Evolutionary conservation across 2,329 filamentous ascomycete species (phyloP).

Genomic region (Nannizzia gypsea): DNA sequence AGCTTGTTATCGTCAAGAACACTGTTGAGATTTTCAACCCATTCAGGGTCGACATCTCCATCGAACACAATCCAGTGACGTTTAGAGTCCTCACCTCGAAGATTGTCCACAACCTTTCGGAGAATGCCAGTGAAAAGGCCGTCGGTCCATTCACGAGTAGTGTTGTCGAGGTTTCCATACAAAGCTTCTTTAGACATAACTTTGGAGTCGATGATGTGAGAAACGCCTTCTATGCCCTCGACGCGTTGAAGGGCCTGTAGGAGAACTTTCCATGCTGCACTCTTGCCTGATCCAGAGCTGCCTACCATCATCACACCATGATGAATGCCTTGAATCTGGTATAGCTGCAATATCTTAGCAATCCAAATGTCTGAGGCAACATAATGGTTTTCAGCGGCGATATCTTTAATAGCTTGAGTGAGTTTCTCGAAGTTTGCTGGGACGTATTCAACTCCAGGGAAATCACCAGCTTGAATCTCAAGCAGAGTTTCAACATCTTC

Average conservation of each 20-base stretch:
- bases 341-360: conserved; percentile 91
- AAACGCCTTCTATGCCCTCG: conserved; percentile 85
- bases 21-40: conserved; percentile 99
- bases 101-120: conserved; percentile 95
- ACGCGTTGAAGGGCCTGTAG: conserved; percentile 83
- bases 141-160: conserved; percentile 97
- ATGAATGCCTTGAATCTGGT: conserved; percentile 95
- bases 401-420: conserved; percentile 65
- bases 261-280: conserved; percentile 83
- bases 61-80: conserved; percentile 99
- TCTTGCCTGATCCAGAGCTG: conserved; percentile 94
- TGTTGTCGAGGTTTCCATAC: conserved; percentile 91
- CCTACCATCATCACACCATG: conserved; percentile 99
- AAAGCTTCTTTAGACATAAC: conserved; percentile 99
- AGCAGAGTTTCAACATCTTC: conserved; percentile 83
- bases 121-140: conserved; percentile 96
- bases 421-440: conserved; percentile 74
- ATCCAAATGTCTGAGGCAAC: conserved; percentile 93
- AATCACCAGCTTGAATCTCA: conserved; percentile 69
- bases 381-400: conserved; percentile 74
- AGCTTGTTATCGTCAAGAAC: conserved; percentile 99
- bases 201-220: conserved; percentile 96
- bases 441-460: conserved; percentile 86
- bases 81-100: conserved; percentile 92
- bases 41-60: conserved; percentile 96